These are phyloP conservation scores for Saccharomycopsis oosterbeekiorum DNA, from an alignment of 805 yeast species.

Conservation along the genomic window DNA sequence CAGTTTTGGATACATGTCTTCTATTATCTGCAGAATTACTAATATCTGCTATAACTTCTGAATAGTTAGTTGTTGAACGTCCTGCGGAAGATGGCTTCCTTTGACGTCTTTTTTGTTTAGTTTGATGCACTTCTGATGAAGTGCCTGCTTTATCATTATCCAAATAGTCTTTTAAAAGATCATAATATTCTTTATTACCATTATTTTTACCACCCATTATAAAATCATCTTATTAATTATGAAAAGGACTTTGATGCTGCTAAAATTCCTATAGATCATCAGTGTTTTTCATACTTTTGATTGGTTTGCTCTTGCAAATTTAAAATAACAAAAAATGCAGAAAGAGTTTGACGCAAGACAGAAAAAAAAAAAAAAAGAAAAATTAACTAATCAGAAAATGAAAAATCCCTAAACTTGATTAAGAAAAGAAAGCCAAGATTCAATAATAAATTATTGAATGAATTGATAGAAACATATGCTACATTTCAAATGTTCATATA, in stretches of 20 bases:
- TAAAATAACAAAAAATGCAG: not conserved
- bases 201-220: not conserved
- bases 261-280: not conserved
- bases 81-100: not conserved
- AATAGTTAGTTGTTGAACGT: not conserved
- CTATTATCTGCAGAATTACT: not conserved
- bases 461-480: not conserved
- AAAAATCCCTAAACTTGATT: not conserved
- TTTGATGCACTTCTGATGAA: not conserved
- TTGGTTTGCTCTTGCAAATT: not conserved
- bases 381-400: not conserved
- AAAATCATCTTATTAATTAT: not conserved
- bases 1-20: not conserved
- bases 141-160: not conserved
- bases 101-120: not conserved
- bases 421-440: not conserved
- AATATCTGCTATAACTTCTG: not conserved
- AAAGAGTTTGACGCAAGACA: not conserved
- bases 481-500: not conserved
- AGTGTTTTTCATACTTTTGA: not conserved
- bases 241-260: not conserved
- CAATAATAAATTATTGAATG: not conserved
- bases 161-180: constrained; percentile 20
- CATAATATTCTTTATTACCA: constrained; percentile 7
- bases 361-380: not conserved